Evolutionary conservation across 2,329 filamentous ascomycete genomes (phyloP).

Genomic region (Diaporthe ampelina): DNA sequence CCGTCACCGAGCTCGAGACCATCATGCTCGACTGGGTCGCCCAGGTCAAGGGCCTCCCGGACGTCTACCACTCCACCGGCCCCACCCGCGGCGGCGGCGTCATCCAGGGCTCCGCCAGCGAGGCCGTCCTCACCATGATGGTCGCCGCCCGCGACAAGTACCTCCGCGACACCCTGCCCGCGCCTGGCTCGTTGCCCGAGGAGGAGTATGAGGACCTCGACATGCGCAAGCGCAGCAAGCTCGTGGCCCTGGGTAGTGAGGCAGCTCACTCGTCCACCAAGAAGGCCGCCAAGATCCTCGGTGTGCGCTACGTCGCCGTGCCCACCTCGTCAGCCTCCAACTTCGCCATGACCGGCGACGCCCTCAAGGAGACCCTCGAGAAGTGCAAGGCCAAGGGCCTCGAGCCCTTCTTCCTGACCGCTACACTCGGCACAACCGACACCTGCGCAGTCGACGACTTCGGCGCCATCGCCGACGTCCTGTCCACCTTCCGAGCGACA

Average conservation of each 20-base stretch:
- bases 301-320: conserved; percentile 83
- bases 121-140: conserved; percentile 88
- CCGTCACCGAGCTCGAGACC: conserved; percentile 93
- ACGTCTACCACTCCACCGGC: conserved; percentile 79
- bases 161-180: conserved; percentile 71
- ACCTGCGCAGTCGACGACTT: conserved; percentile 92
- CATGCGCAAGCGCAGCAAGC: conserved; percentile 74
- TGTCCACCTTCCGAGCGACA: conserved; percentile 52
- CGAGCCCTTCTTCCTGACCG: conserved; percentile 88
- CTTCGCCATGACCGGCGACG: conserved; percentile 77
- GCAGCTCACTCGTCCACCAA: conserved; percentile 87
- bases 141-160: conserved; percentile 89
- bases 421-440: conserved; percentile 87
- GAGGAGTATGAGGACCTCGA: conserved; percentile 78
- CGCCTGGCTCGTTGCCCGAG: conserved; percentile 55
- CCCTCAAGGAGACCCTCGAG: conserved; percentile 73
- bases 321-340: conserved; percentile 72
- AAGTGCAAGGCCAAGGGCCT: conserved; percentile 77
- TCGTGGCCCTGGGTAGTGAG: conserved; percentile 86
- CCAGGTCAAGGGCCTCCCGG: conserved; percentile 79
- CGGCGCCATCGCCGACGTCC: conserved; percentile 70
- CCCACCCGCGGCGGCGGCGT: conserved; percentile 85
- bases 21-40: conserved; percentile 94
- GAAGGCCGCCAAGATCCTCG: conserved; percentile 89
- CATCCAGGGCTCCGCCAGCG: conserved; percentile 92